These are phyloP conservation scores for Lyophyllum shimeji DNA, from an alignment of 768 basidiomycete genomes.

Conservation along the genomic window DNA sequence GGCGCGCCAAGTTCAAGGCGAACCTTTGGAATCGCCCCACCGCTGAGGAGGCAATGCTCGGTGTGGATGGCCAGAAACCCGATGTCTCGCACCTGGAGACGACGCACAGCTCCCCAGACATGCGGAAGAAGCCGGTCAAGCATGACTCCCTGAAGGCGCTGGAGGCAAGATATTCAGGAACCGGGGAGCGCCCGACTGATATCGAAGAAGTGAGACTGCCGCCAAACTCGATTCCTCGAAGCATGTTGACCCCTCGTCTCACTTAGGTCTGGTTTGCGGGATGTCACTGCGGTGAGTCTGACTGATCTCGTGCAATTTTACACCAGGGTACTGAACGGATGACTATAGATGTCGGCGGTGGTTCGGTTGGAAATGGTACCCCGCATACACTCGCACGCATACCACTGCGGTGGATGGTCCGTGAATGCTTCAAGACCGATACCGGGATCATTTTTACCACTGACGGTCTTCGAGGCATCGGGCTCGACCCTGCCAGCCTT, in stretches of 20 bases:
- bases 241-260: not conserved
- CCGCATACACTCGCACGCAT: not conserved
- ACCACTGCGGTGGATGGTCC: not conserved
- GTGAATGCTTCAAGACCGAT: not conserved
- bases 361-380: not conserved
- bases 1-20: constrained; percentile 46
- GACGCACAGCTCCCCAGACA: not conserved
- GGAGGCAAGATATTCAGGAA: not conserved
- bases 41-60: constrained; percentile 29
- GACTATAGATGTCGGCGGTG: not conserved
- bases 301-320: not conserved
- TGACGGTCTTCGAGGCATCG: not conserved
- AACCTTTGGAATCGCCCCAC: constrained; percentile 33
- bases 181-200: not conserved
- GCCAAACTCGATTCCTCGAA: not conserved
- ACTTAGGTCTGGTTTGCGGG: not conserved
- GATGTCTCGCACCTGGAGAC: not conserved
- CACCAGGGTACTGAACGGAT: not conserved
- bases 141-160: not conserved
- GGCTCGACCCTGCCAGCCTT: constrained; percentile 35
- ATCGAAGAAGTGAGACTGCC: not conserved
- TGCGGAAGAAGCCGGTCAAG: not conserved
- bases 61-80: constrained; percentile 19
- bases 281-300: not conserved
- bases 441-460: not conserved